Evolutionary conservation across 164 flowering plant genomes (phyloP).

Genomic region (Berberis thunbergii): DNA sequence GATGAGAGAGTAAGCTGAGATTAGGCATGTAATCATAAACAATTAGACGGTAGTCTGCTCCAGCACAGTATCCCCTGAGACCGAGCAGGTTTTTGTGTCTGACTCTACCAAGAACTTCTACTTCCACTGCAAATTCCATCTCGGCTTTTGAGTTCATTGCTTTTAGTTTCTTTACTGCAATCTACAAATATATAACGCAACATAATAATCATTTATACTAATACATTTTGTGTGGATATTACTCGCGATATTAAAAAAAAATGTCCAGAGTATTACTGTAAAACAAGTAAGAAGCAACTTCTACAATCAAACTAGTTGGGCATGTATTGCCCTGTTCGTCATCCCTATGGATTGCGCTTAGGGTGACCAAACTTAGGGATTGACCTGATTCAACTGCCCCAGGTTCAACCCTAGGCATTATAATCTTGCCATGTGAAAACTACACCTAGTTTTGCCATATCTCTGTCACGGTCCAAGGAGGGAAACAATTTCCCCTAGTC

Average conservation of each 20-base stretch:
- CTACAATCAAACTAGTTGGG: not conserved
- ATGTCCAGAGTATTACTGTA: too few relatives aligned
- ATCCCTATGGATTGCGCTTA: not conserved
- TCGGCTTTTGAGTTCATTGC: slow-evolving; percentile 69
- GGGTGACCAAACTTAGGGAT: too few relatives aligned
- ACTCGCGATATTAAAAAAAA: too few relatives aligned
- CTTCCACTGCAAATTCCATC: slow-evolving; percentile 82
- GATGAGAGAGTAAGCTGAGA: slow-evolving; percentile 61
- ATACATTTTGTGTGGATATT: not conserved
- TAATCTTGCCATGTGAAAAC: too few relatives aligned
- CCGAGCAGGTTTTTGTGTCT: slow-evolving; percentile 67
- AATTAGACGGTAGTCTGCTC: slow-evolving; percentile 53
- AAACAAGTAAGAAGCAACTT: too few relatives aligned
- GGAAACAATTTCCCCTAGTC: too few relatives aligned
- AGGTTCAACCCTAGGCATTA: too few relatives aligned
- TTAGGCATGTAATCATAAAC: slow-evolving; percentile 84
- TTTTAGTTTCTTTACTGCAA: slow-evolving; percentile 77
- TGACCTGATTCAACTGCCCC: too few relatives aligned
- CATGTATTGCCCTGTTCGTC: not conserved
- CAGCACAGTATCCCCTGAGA: slow-evolving; percentile 59
- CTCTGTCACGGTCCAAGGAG: too few relatives aligned
- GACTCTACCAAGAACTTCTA: slow-evolving; percentile 68
- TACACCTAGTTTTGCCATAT: too few relatives aligned
- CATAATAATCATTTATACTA: not conserved
- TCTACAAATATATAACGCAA: slow-evolving; percentile 19